These are phyloP conservation scores for Suhomyces kunorum DNA, from an alignment of 1,139 yeast genomes.

Conservation along the genomic window DNA sequence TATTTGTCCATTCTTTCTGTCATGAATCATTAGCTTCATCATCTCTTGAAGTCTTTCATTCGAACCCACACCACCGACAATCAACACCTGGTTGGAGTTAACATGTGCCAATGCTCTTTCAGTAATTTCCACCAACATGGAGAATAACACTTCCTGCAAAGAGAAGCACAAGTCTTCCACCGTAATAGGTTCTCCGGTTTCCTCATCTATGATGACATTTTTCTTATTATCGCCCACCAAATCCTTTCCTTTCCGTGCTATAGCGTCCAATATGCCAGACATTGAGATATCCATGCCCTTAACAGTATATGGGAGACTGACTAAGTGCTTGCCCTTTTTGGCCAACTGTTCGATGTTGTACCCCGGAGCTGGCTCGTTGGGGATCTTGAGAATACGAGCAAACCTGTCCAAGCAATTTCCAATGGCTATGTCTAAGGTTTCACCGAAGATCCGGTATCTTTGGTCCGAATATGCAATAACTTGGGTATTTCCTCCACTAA, in stretches of 20 bases:
- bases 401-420: conserved; percentile 96
- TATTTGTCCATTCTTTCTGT: conserved; percentile 75
- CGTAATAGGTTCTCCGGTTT: conserved; percentile 60
- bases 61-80: conserved; percentile 98
- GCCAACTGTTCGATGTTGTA: conserved; percentile 96
- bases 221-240: conserved; percentile 47
- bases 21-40: conserved; percentile 94
- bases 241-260: conserved; percentile 79
- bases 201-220: conserved; percentile 49
- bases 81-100: conserved; percentile 80
- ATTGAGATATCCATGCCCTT: conserved; percentile 98
- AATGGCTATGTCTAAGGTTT: conserved; percentile 93
- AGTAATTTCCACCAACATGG: conserved; percentile 97
- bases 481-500: conserved; percentile 98
- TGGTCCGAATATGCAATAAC: conserved; percentile 95
- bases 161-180: conserved; percentile 91
- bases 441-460: conserved; percentile 93
- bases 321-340: conserved; percentile 65
- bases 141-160: conserved; percentile 85
- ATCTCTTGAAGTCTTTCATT: conserved; percentile 87
- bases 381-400: conserved; percentile 84
- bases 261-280: conserved; percentile 89
- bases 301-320: conserved; percentile 88
- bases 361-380: conserved; percentile 97
- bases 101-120: conserved; percentile 99